Evolutionary conservation across 2,329 filamentous ascomycete genomes (phyloP).

Genomic region (Plectosphaerella plurivora): DNA sequence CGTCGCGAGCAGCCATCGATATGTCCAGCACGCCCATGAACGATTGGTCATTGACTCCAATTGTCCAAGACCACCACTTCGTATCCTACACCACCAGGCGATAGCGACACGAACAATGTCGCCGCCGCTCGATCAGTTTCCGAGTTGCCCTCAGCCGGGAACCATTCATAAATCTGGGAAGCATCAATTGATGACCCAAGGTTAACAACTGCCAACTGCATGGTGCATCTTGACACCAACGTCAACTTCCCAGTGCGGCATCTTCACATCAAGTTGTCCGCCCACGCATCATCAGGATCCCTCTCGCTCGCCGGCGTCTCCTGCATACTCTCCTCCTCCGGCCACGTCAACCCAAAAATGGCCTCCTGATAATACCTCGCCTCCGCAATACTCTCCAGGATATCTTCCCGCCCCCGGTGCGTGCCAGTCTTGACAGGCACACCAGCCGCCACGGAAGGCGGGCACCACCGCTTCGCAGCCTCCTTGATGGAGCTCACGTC

Average conservation of each 20-base stretch:
- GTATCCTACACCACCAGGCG: too few relatives aligned
- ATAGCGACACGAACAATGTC: too few relatives aligned
- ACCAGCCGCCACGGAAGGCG: conserved; percentile 50
- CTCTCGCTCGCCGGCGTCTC: conserved; percentile 10
- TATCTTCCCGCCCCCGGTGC: conserved; percentile 84
- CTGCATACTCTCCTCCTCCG: conserved; percentile 1
- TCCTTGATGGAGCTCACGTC: conserved; percentile 94
- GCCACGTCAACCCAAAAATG: conserved; percentile 51
- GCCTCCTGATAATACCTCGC: conserved; percentile 74
- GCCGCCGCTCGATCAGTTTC: too few relatives aligned
- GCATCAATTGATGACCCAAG: too few relatives aligned
- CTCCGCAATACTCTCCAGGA: conserved; percentile 92
- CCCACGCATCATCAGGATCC: conserved; percentile 11
- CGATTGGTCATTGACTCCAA: too few relatives aligned
- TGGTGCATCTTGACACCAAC: too few relatives aligned
- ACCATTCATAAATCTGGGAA: too few relatives aligned
- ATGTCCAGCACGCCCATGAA: too few relatives aligned
- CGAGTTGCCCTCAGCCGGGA: too few relatives aligned
- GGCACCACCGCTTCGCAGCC: conserved; percentile 76
- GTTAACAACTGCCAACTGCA: too few relatives aligned
- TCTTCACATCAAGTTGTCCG: conserved; percentile 8
- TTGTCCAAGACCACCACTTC: too few relatives aligned
- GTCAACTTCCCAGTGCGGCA: background rate
- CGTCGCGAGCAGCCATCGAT: too few relatives aligned
- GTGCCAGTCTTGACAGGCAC: conserved; percentile 69